phyloP scores from a whole-genome alignment of 2,329 filamentous ascomycete species.

The Xylariaceae sp. region DNA sequence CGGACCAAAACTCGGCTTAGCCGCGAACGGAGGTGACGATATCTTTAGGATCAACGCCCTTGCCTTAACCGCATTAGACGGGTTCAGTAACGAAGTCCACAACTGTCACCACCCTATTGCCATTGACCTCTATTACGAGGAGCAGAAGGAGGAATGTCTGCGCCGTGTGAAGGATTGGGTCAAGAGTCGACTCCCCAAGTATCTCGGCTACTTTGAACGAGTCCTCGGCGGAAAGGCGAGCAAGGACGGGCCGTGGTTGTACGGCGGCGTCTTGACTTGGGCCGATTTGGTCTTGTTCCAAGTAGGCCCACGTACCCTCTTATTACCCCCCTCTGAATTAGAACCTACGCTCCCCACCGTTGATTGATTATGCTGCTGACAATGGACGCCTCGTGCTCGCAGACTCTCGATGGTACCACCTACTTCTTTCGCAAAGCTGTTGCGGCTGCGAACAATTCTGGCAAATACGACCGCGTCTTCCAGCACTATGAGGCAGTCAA shows the following conservation, averaged over 20 bases:
- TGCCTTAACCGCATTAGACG: conserved; percentile 72
- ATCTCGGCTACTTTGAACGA: conserved; percentile 71
- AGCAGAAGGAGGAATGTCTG: conserved; percentile 73
- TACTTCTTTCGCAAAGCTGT: conserved; percentile 74
- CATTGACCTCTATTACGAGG: conserved; percentile 67
- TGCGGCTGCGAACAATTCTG: conserved; percentile 56
- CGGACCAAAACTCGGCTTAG: conserved; percentile 63
- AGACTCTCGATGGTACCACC: conserved; percentile 61
- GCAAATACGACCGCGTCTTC: conserved; percentile 66
- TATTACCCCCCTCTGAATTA: background rate
- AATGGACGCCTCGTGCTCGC: too few relatives aligned
- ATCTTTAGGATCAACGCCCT: conserved; percentile 67
- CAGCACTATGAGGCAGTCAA: conserved; percentile 67
- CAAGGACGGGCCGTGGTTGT: conserved; percentile 65
- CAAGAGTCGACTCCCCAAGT: conserved; percentile 70
- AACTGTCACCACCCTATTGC: conserved; percentile 77
- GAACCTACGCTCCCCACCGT: too few relatives aligned
- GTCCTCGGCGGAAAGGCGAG: conserved; percentile 62
- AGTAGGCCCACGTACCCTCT: conserved; percentile 47
- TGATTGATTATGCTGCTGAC: too few relatives aligned
- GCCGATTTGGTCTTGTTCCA: conserved; percentile 77
- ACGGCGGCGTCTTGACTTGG: conserved; percentile 67
- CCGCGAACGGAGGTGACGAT: conserved; percentile 44
- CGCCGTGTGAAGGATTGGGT: conserved; percentile 63
- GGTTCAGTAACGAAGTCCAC: conserved; percentile 72